Conservation (phyloP, 78 protist genomes). For the Parvularia atlantis region DNA sequence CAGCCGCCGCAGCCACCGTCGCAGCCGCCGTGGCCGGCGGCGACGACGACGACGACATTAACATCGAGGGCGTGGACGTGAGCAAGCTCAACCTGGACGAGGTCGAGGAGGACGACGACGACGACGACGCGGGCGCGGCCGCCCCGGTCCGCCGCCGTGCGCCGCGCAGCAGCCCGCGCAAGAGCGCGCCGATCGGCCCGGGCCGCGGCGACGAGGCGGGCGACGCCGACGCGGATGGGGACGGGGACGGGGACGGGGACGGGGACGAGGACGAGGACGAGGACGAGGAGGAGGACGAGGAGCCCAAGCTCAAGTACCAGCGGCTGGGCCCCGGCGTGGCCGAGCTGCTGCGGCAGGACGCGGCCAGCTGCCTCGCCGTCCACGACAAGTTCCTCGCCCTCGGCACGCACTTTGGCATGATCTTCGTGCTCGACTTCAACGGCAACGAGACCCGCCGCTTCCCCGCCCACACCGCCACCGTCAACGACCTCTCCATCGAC, state of each 20-base stretch:
- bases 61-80: too few species aligned
- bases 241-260: background rate
- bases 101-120: too few species aligned
- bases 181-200: too few species aligned
- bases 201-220: background rate
- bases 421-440: constrained; percentile 56
- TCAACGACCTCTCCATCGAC: constrained; percentile 63
- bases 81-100: too few species aligned
- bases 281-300: constrained; percentile 24
- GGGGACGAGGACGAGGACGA: background rate
- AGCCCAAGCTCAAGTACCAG: constrained; percentile 67
- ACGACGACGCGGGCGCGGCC: too few species aligned
- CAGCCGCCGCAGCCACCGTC: too few species aligned
- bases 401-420: constrained; percentile 73
- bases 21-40: too few species aligned
- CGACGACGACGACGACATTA: too few species aligned
- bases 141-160: too few species aligned
- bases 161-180: too few species aligned
- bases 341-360: constrained; percentile 39
- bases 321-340: constrained; percentile 46
- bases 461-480: constrained; percentile 29
- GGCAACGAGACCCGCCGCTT: constrained; percentile 57
- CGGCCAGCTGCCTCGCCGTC: constrained; percentile 47
- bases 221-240: background rate
- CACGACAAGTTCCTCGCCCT: constrained; percentile 49